Evolutionary conservation across 208 protist genomes (phyloP).

Genomic region (Trypanosoma congolense): DNA sequence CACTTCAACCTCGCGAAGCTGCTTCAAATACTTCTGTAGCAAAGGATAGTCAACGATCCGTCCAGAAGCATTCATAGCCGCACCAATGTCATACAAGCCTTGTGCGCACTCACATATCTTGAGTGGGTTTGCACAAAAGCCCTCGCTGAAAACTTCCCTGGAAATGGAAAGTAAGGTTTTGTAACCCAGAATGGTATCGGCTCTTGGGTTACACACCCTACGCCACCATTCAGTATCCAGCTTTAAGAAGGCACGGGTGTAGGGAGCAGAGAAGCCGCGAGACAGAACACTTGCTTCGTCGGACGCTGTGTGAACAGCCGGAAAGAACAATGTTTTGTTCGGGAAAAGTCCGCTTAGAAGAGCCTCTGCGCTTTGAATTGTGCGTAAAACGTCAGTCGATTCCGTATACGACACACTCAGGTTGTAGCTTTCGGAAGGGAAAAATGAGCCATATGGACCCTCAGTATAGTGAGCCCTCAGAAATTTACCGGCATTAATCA

Average conservation of each 20-base stretch:
- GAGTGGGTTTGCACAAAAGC: conserved; percentile 31
- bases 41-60: conserved; percentile 10
- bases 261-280: conserved; percentile 18
- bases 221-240: conserved; percentile 4
- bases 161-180: conserved; percentile 25
- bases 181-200: conserved; percentile 23
- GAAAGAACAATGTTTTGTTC: conserved; percentile 25
- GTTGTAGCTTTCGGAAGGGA: conserved; percentile 31
- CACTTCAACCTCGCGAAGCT: conserved; percentile 30
- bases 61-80: conserved; percentile 29
- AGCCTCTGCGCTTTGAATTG: conserved; percentile 33
- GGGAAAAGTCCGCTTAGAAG: conserved; percentile 39
- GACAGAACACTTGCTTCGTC: conserved; percentile 23
- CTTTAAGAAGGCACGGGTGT: conserved; percentile 13
- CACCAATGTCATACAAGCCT: conserved; percentile 50
- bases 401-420: conserved; percentile 26
- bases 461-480: conserved; percentile 31
- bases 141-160: conserved; percentile 30
- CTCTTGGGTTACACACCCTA: conserved; percentile 12
- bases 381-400: conserved; percentile 41
- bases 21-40: conserved; percentile 25
- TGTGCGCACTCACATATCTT: conserved; percentile 38
- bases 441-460: conserved; percentile 14
- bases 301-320: conserved; percentile 48
- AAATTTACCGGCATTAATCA: conserved; percentile 33